These are phyloP conservation scores for Entrophospora sp. DNA, from an alignment of 192 early-diverging fungal genomes.

Conservation along the genomic window DNA sequence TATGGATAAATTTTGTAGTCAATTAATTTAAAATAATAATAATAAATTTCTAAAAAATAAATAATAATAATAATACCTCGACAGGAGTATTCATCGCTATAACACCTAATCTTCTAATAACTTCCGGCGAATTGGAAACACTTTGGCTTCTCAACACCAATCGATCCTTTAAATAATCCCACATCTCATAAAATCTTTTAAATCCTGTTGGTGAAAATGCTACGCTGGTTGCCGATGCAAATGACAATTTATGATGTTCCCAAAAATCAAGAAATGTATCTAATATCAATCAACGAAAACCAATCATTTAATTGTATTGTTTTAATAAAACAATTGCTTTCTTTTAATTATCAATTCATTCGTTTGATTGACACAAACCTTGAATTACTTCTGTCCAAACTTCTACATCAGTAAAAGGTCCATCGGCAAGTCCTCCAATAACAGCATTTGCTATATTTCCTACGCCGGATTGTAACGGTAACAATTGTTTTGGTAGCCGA, in stretches of 20 bases:
- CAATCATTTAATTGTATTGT: not conserved
- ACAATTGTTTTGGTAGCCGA: constrained; percentile 26
- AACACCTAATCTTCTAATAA: constrained; percentile 33
- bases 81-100: constrained; percentile 40
- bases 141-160: constrained; percentile 32
- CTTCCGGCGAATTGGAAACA: constrained; percentile 36
- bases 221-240: constrained; percentile 27
- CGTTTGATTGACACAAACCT: not conserved
- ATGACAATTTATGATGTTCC: constrained; percentile 15
- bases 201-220: constrained; percentile 35
- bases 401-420: constrained; percentile 32
- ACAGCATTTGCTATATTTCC: constrained; percentile 39
- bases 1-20: not conserved
- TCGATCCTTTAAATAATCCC: constrained; percentile 30
- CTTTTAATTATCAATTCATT: not conserved
- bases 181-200: constrained; percentile 31
- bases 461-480: constrained; percentile 34
- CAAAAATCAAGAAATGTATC: constrained; percentile 30
- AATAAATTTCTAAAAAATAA: not conserved
- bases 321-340: not conserved
- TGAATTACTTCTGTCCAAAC: constrained; percentile 37
- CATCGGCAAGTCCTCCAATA: constrained; percentile 34
- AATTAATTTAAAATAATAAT: not conserved
- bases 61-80: constrained; percentile 9
- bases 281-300: not conserved